A percentile compares a stretch with the other conserved stretches of the same genome.
Evolutionary conservation across 768 basidiomycete genomes (phyloP).

Genomic region (Clavaria fumosa): DNA sequence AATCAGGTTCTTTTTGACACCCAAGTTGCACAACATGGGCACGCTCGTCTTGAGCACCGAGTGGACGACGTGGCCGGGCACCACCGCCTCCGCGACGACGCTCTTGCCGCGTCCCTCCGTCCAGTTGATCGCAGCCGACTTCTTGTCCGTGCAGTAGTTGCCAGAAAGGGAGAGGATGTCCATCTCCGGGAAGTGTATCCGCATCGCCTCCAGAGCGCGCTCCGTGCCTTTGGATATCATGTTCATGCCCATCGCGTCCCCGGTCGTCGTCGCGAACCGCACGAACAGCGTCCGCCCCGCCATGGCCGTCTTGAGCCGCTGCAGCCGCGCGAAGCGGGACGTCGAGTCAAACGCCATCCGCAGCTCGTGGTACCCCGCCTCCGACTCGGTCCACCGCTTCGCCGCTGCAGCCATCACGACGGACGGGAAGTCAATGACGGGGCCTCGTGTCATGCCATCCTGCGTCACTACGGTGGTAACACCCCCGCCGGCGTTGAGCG

Average conservation of each 20-base stretch:
- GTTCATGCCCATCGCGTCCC: constrained; percentile 99
- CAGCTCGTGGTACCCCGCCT: constrained; percentile 61
- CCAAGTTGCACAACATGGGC: constrained; percentile 74
- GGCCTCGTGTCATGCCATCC: constrained; percentile 97
- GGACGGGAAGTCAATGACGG: constrained; percentile 91
- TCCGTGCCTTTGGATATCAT: constrained; percentile 99
- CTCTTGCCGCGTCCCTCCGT: constrained; percentile 98
- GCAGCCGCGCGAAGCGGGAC: constrained; percentile 79
- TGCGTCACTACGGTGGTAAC: constrained; percentile 85
- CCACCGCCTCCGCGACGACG: constrained; percentile 87
- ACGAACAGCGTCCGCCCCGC: constrained; percentile 91
- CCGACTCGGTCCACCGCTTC: constrained; percentile 73
- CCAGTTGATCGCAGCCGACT: constrained; percentile 99
- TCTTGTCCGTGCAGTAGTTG: constrained; percentile 99
- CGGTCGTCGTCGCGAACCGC: constrained; percentile 86
- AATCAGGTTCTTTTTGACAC: constrained; percentile 92
- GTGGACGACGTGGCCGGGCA: constrained; percentile 81
- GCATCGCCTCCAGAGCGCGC: constrained; percentile 74
- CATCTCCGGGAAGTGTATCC: constrained; percentile 80
- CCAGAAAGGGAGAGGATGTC: constrained; percentile 79
- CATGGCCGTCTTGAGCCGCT: constrained; percentile 73
- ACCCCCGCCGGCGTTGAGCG: constrained; percentile 90
- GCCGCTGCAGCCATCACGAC: constrained; percentile 69
- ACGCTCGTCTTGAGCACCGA: constrained; percentile 93
- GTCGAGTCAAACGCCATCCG: constrained; percentile 88